Percentiles rank a stretch among this genome's conserved stretches.
phyloP scores from a whole-genome alignment of 345 rosid species.

The Eutrema heterophyllum region DNA sequence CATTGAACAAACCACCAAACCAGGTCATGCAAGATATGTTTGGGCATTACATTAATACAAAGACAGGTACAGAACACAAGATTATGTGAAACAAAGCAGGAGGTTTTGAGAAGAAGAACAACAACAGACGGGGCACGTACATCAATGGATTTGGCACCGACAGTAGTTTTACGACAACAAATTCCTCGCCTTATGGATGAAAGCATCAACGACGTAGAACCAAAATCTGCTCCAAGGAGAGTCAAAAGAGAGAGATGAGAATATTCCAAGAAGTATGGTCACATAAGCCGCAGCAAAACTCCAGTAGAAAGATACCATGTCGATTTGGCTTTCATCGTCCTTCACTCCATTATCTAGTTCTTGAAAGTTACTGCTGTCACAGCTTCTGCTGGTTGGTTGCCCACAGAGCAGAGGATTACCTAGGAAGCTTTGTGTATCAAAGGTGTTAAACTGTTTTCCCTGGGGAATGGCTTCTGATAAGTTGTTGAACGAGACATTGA shows the following conservation, averaged over 20 bases:
- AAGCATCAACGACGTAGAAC: constrained; percentile 5
- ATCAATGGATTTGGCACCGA: background rate
- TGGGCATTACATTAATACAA: background rate
- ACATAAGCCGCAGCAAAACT: background rate
- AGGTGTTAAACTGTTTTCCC: constrained; percentile 1
- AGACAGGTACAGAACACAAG: background rate
- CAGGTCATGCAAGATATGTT: background rate
- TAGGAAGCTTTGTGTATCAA: background rate
- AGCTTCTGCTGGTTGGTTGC: background rate
- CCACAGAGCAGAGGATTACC: constrained; percentile 10
- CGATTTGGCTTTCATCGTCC: background rate
- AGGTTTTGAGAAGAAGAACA: background rate
- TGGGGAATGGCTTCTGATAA: constrained; percentile 8
- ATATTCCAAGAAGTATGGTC: background rate
- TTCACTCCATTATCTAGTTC: background rate
- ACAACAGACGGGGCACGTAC: background rate
- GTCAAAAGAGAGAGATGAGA: constrained; percentile 11
- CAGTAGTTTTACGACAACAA: background rate
- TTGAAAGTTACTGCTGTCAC: background rate
- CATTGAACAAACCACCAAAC: background rate
- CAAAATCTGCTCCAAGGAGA: constrained; percentile 18
- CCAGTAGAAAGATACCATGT: constrained; percentile 10
- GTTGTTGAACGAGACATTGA: background rate
- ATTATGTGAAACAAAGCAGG: background rate
- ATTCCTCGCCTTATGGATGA: background rate